Evolutionary conservation across 495 filamentous ascomycete genomes (phyloP).

Genomic region (Neurospora cerealis): DNA sequence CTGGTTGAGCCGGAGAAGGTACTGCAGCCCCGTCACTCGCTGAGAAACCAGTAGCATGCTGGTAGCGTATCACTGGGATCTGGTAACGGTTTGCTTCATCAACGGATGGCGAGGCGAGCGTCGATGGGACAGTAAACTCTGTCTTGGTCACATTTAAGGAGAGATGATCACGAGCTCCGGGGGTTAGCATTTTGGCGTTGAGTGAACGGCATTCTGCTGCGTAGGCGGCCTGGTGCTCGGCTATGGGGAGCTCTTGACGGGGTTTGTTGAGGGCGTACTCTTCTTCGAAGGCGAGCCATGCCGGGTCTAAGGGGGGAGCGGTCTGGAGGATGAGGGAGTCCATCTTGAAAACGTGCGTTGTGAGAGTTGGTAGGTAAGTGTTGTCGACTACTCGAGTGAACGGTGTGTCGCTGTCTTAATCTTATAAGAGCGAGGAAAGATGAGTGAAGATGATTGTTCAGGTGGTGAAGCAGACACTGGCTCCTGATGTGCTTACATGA

Average conservation of each 20-base stretch:
- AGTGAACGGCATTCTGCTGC: conserved; percentile 6
- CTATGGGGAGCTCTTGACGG: background rate
- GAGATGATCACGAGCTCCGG: conserved; percentile 5
- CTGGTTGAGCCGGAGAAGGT: background rate
- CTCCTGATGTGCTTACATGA: background rate
- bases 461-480: background rate
- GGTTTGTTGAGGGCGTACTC: background rate
- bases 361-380: background rate
- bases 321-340: conserved; percentile 2
- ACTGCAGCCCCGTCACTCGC: background rate
- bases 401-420: background rate
- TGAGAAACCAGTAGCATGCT: background rate
- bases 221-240: conserved; percentile 6
- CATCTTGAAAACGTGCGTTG: background rate
- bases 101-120: background rate
- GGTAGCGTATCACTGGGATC: background rate
- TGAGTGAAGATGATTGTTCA: background rate
- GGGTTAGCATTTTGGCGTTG: background rate
- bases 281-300: conserved; percentile 6
- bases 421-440: background rate
- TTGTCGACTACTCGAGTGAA: background rate
- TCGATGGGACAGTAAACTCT: conserved; percentile 3
- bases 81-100: background rate
- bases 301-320: conserved; percentile 7
- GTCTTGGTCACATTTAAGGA: background rate